Conservation (phyloP, 768 basidiomycete genomes). For the Mrakia frigida region DNA sequence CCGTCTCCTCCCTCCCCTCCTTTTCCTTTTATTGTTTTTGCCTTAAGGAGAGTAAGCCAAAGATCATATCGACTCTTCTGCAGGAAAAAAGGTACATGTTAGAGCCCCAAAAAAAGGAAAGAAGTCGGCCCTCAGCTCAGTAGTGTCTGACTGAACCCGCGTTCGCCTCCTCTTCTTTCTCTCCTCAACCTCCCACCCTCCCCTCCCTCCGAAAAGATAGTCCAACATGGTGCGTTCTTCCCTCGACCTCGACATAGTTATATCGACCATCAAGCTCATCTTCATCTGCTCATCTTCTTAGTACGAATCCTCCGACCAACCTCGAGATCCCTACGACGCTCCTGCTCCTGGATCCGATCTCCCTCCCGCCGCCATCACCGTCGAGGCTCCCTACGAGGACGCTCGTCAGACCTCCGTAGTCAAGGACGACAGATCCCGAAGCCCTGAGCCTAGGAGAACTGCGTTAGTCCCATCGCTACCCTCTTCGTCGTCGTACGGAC, state of each 20-base stretch:
- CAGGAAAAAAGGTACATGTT: no score
- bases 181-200: background rate
- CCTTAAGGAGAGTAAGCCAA: no score
- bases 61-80: no score
- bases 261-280: background rate
- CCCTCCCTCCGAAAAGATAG: background rate
- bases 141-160: no score
- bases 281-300: background rate
- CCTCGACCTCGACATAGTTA: background rate
- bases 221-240: background rate
- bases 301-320: background rate
- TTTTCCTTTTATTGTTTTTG: no score
- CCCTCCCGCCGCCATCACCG: background rate
- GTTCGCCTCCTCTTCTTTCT: no score
- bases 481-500: background rate
- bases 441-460: background rate
- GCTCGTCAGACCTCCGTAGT: slow-evolving; percentile 50
- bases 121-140: no score
- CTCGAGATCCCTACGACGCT: background rate
- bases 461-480: background rate
- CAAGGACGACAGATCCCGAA: slow-evolving; percentile 56
- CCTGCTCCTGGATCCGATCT: background rate
- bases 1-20: no score
- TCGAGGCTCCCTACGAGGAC: slow-evolving; percentile 1
- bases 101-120: no score